Percentiles rank a stretch among this genome's conserved stretches.
phyloP scores from a whole-genome alignment of 2,329 filamentous ascomycete genomes.

The Penicillium sp. region DNA sequence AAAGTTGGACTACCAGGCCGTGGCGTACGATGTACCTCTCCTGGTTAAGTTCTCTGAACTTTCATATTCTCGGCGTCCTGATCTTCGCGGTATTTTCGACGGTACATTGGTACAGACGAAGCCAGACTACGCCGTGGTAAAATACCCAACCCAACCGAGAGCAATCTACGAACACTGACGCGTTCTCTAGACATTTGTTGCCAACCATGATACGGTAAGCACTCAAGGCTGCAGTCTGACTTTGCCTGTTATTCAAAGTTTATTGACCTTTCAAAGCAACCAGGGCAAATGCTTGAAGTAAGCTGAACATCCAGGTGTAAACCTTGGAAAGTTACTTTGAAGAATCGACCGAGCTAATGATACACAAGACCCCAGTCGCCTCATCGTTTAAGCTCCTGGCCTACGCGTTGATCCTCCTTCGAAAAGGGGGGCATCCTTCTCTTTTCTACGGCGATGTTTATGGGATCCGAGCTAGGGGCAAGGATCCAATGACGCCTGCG shows the following conservation, averaged over 20 bases:
- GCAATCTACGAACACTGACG: constrained; percentile 3
- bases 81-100: constrained; percentile 62
- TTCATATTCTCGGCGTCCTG: constrained; percentile 53
- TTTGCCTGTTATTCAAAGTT: background rate
- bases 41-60: constrained; percentile 63
- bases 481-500: constrained; percentile 50
- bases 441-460: constrained; percentile 69
- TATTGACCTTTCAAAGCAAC: constrained; percentile 45
- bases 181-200: constrained; percentile 15
- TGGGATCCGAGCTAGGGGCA: constrained; percentile 51
- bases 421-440: constrained; percentile 59
- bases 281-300: constrained; percentile 58
- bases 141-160: background rate
- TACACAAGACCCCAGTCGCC: constrained; percentile 52
- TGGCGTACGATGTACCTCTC: constrained; percentile 64
- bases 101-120: constrained; percentile 53
- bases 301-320: constrained; percentile 1
- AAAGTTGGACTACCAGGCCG: constrained; percentile 55
- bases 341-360: background rate
- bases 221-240: background rate
- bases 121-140: constrained; percentile 49
- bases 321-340: background rate
- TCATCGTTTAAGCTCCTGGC: constrained; percentile 67
- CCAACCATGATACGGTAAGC: constrained; percentile 25
- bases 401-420: constrained; percentile 66